Percentiles rank a stretch among this genome's conserved stretches.
phyloP scores from a whole-genome alignment of 805 yeast genomes.

The Starmera amethionina region DNA sequence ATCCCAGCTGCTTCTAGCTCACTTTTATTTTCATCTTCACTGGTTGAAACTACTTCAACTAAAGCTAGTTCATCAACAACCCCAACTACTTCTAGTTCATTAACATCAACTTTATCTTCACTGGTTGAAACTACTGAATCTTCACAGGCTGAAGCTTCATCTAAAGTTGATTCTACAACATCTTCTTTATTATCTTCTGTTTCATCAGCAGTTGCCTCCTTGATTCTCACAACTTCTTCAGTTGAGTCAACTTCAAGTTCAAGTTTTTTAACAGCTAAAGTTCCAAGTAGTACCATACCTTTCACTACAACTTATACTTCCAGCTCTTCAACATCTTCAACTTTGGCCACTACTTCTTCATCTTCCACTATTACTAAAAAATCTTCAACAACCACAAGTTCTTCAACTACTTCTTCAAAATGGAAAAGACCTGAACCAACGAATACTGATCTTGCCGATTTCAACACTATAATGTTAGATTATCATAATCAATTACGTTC shows the following conservation, averaged over 20 bases:
- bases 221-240: too few species aligned
- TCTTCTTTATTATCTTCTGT: conserved; percentile 5
- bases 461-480: conserved; percentile 31
- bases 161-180: conserved; percentile 1
- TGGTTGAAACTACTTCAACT: conserved; percentile 1
- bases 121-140: conserved; percentile 6
- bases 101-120: conserved; percentile 3
- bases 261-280: too few species aligned
- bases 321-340: conserved; percentile 1
- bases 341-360: background rate
- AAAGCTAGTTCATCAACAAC: conserved; percentile 5
- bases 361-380: conserved; percentile 1
- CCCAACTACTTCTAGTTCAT: conserved; percentile 4
- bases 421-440: conserved; percentile 14
- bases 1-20: too few species aligned
- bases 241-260: too few species aligned
- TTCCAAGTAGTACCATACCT: background rate
- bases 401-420: conserved; percentile 8
- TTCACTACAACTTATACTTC: conserved; percentile 2
- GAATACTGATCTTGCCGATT: conserved; percentile 10
- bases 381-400: conserved; percentile 8
- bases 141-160: conserved; percentile 6
- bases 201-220: conserved; percentile 1
- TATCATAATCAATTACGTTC: conserved; percentile 44
- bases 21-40: too few species aligned